Evolutionary conservation across 176 grass and related monocot genomes (phyloP), one percentile per base, ranked within the genome.

Genomic region (Musa troglodytarum): DNA sequence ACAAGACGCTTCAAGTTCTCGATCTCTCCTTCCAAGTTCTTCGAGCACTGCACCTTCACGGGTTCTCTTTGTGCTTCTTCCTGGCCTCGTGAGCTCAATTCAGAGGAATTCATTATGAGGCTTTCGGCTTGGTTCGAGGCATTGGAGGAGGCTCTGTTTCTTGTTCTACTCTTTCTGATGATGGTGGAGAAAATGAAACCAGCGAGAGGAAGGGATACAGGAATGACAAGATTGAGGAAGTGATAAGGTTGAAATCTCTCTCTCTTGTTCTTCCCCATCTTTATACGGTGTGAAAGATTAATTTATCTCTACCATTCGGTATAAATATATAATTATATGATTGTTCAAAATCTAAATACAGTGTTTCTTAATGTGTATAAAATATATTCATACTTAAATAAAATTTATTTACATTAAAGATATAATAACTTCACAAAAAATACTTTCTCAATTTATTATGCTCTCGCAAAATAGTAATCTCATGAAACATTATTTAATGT

Each of bases 181-280:
- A 87, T 80, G 68, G 52, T 83, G 77, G 84, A 93, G 80, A 98
- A 73, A 72, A 91, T 76, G 79, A 92, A 90, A 63, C 88, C 90
- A 56, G 79, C 82, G 9, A 93, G 65, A 3, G 90, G 90, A 70
- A 87, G 81, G 69, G 82, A 77, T 20, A 91, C 69, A 5, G 88
- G 90, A 71, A 89, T 57, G 23, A 75, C 73, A 74, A 91, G 79
- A 68, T 93, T 98, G 10, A 89, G 77, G 25, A 96, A 26, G 25
- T 26, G 80, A 29, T 88, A 80, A 86, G 88, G 84, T 76, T 80
- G 87, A 68, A 87, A 82, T 68, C 79, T 50, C 13, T 87, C 77
- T 53, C 72, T 58, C 34, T 16, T 80, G 9, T 21, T 85, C 76
- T 51, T 64, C 49, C 83, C 77, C 67, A 77, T 91, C 86, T 86